A percentile compares a stretch with the other conserved stretches of the same genome.
Evolutionary conservation across 2,329 filamentous ascomycete species (phyloP).

Genomic region (Mycosphaerelloides madeirae): DNA sequence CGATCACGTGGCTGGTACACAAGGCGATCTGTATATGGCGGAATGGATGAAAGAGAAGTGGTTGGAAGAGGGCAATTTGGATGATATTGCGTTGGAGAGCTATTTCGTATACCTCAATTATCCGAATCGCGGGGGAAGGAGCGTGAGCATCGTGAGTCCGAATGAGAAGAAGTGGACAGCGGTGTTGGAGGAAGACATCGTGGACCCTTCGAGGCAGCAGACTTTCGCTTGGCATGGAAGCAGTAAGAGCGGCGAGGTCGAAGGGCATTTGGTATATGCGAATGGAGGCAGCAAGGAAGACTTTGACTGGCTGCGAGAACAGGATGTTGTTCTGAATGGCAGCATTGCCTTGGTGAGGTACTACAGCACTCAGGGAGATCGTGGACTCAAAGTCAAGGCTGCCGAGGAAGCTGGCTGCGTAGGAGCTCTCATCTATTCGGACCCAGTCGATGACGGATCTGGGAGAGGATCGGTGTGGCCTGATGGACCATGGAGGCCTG

Average conservation of each 20-base stretch:
- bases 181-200: slow-evolving; percentile 73
- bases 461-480: slow-evolving; percentile 72
- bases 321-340: slow-evolving; percentile 68
- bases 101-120: slow-evolving; percentile 83
- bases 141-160: slow-evolving; percentile 73
- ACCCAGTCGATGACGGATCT: slow-evolving; percentile 69
- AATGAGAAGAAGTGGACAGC: slow-evolving; percentile 68
- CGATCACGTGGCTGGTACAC: slow-evolving; percentile 88
- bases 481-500: slow-evolving; percentile 72
- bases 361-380: slow-evolving; percentile 67
- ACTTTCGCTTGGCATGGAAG: slow-evolving; percentile 82
- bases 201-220: slow-evolving; percentile 60
- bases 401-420: slow-evolving; percentile 81
- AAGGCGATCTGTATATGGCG: slow-evolving; percentile 82
- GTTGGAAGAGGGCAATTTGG: slow-evolving; percentile 58
- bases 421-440: slow-evolving; percentile 88
- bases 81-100: slow-evolving; percentile 69
- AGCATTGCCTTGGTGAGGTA: slow-evolving; percentile 81
- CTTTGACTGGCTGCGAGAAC: slow-evolving; percentile 66
- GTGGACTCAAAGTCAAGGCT: slow-evolving; percentile 79
- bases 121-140: slow-evolving; percentile 68
- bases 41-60: slow-evolving; percentile 81
- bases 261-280: slow-evolving; percentile 81
- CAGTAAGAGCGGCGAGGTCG: slow-evolving; percentile 80
- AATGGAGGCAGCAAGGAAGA: slow-evolving; percentile 87